Conservation (phyloP, 2,329 filamentous ascomycete species). For the Stemphylium beticola region DNA sequence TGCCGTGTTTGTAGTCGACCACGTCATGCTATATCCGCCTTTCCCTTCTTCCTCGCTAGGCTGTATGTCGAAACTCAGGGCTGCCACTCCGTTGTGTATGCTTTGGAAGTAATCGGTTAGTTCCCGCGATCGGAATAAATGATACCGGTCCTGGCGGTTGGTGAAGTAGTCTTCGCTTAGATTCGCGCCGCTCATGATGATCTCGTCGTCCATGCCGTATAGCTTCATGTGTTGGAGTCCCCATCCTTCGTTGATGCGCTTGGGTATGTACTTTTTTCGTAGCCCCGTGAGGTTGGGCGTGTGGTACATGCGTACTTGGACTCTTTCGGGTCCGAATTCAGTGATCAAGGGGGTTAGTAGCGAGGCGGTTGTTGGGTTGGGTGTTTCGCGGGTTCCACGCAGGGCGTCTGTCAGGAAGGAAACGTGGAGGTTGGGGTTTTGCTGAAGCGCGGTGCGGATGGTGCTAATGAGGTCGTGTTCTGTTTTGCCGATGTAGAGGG, state of each 20-base stretch:
- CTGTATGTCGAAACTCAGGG: slow-evolving; percentile 79
- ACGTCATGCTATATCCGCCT: slow-evolving; percentile 64
- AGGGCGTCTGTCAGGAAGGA: slow-evolving; percentile 92
- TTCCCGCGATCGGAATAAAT: slow-evolving; percentile 80
- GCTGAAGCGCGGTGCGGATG: slow-evolving; percentile 74
- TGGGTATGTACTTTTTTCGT: slow-evolving; percentile 82
- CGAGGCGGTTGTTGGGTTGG: slow-evolving; percentile 84
- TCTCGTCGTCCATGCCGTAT: slow-evolving; percentile 92
- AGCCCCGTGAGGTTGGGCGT: slow-evolving; percentile 92
- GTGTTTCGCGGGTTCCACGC: slow-evolving; percentile 88
- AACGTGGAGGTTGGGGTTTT: slow-evolving; percentile 77
- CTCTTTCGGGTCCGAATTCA: slow-evolving; percentile 82
- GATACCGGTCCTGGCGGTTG: slow-evolving; percentile 92
- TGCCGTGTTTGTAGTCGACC: slow-evolving; percentile 76
- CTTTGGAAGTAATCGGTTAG: slow-evolving; percentile 82
- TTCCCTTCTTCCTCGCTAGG: slow-evolving; percentile 61
- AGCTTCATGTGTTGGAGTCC: slow-evolving; percentile 99
- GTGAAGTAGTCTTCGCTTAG: slow-evolving; percentile 94
- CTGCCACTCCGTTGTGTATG: slow-evolving; percentile 78
- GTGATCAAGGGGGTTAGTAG: slow-evolving; percentile 81
- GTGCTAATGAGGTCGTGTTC: slow-evolving; percentile 87
- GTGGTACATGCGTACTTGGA: slow-evolving; percentile 97
- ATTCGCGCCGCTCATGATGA: slow-evolving; percentile 90
- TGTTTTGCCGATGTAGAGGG: slow-evolving; percentile 92
- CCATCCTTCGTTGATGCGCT: slow-evolving; percentile 96